phyloP scores from a whole-genome alignment of 2,329 filamentous ascomycete species.

The Talaromyces rugulosus region DNA sequence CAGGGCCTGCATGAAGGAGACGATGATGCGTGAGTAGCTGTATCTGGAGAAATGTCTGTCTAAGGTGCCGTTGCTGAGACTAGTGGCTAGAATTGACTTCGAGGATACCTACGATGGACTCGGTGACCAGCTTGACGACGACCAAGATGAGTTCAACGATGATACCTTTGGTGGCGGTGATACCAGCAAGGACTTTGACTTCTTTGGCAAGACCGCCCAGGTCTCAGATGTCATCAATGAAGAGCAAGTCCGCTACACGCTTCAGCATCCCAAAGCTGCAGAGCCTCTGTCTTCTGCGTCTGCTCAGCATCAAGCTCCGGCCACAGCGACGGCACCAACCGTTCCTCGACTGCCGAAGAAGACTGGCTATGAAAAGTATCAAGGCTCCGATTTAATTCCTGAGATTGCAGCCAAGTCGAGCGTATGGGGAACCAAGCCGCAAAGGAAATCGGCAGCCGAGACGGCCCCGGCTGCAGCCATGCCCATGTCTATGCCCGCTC shows the following conservation, averaged over 20 bases:
- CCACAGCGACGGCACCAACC: constrained; percentile 31
- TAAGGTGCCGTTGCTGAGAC: background rate
- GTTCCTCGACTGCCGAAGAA: constrained; percentile 56
- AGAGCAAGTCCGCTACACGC: constrained; percentile 79
- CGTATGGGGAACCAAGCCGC: constrained; percentile 73
- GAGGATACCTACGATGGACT: constrained; percentile 97
- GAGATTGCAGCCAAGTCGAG: constrained; percentile 90
- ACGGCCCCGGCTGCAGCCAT: constrained; percentile 17
- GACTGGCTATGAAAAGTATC: constrained; percentile 89
- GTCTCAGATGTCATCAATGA: constrained; percentile 83
- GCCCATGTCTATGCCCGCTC: background rate
- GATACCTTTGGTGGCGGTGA: constrained; percentile 73
- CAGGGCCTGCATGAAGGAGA: constrained; percentile 48
- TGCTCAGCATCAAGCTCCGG: constrained; percentile 30
- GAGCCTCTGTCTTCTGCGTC: constrained; percentile 33
- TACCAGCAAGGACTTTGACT: constrained; percentile 87
- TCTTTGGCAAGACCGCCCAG: constrained; percentile 87
- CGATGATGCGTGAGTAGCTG: constrained; percentile 47
- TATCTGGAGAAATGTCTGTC: background rate
- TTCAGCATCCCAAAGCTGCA: constrained; percentile 62
- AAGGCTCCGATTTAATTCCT: constrained; percentile 75
- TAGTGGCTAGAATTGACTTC: constrained; percentile 65
- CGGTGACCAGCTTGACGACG: constrained; percentile 84
- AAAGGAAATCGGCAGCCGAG: constrained; percentile 26
- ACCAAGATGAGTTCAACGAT: constrained; percentile 91